Base-by-base conservation (phyloP, 2,329 filamentous ascomycete genomes). In the Aureobasidium lini region DNA sequence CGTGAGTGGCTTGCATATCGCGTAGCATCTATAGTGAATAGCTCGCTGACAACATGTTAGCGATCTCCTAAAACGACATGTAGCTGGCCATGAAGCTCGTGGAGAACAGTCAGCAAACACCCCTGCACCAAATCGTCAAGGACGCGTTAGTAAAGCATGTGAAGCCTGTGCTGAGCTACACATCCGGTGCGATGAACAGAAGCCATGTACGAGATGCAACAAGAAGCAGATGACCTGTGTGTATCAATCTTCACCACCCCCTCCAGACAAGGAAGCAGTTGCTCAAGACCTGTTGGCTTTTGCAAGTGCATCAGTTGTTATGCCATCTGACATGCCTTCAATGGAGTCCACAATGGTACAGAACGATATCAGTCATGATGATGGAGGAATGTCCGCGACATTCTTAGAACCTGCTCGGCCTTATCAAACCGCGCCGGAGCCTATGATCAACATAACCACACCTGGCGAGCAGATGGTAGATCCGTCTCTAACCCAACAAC, bases 121-220 rank as follows among this genome's bases (percentile, higher is more conserved):
- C 31, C 52, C 65, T 1, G 68, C 67, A 48, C 66, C 67, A 13
- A 63, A 68, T 37, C 69, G 72, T 61, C 70, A 70, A 50, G 68
- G 67, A 61, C 70, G 76, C 6, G 76, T 78, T 4, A 76, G 73
- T 5, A 78, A 81, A 66, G 79, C 79, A 1, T 82, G 79, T 62
- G 78, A 78, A 60, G 72, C 76, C 5, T 81, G 79, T 62, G 79
- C 79, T 23, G 72, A 74, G 23, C 75, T 77, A 2, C 79, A 82
- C 64, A 69, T 82, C 18, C 78, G 79, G 64, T 82, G 79, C 62
- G 78, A 81, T 61, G 79, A 82, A 62, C 73, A 77, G 47, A 81
- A 81, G 68, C 79, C 79, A 7, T 82, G 79, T 65, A 77, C 72
- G 62, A 71, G 79, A 47, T 82, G 79, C 67, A 73, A 70, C 42